Evolutionary conservation across 257 asterid genomes (phyloP).

Genomic region (Cruciata laevipes): DNA sequence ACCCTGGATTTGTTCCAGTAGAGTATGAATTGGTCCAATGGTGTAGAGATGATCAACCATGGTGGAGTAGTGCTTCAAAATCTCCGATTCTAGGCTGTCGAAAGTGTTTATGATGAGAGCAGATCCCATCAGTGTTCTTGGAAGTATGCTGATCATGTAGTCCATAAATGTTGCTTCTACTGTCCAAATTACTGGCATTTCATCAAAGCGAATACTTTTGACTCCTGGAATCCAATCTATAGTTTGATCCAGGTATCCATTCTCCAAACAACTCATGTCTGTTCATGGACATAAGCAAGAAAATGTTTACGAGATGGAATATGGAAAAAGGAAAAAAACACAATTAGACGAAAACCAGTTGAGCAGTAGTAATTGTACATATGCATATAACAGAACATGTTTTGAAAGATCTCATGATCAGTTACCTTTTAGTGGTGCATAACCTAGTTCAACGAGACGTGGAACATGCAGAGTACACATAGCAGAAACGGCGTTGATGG

Average conservation of each 20-base stretch:
- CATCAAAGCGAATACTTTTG: slow-evolving; percentile 4
- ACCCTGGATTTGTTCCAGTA: neutral
- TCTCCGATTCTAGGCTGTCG: slow-evolving; percentile 4
- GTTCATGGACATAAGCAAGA: neutral
- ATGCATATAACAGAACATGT: neutral
- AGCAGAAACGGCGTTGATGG: neutral
- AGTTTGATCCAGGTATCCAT: slow-evolving; percentile 13
- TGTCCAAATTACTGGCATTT: slow-evolving; percentile 10
- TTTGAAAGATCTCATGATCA: too few species aligned
- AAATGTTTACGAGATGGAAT: too few species aligned
- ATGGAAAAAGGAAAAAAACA: neutral
- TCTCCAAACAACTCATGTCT: slow-evolving; percentile 9
- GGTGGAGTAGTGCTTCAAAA: slow-evolving; percentile 4
- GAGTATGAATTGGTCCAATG: slow-evolving; percentile 10
- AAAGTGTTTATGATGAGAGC: slow-evolving; percentile 12
- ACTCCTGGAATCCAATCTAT: slow-evolving; percentile 18
- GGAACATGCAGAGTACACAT: slow-evolving; percentile 12
- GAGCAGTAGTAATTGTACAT: too few species aligned
- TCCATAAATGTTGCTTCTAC: slow-evolving; percentile 3
- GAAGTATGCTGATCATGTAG: neutral
- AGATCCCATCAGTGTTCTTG: neutral
- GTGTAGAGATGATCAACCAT: slow-evolving; percentile 12
- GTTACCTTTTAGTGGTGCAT: slow-evolving; percentile 13
- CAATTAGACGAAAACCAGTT: neutral
- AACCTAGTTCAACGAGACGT: slow-evolving; percentile 10